Conservation (phyloP, 208 protist genomes). For the Leishmania tropica region DNA sequence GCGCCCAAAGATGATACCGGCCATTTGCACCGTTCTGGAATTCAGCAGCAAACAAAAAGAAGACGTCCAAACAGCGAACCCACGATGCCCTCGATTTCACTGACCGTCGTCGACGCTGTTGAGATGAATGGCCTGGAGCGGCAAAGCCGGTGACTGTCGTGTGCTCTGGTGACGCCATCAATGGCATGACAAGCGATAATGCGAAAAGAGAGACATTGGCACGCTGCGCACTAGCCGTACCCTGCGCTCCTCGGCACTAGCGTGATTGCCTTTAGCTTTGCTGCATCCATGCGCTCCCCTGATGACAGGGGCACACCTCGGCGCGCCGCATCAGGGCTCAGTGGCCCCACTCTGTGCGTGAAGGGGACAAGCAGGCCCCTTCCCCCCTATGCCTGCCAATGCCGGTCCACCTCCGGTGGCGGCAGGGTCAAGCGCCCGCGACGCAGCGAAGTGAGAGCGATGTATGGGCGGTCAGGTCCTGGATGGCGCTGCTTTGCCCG, state of each 20-base stretch:
- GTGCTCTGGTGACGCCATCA: background rate
- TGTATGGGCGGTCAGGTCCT: background rate
- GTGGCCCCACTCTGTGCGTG: background rate
- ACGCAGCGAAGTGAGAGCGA: background rate
- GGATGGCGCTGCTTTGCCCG: background rate
- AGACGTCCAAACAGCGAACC: conserved; percentile 62
- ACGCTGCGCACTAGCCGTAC: too few relatives aligned
- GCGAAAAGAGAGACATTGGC: too few relatives aligned
- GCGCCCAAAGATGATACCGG: conserved; percentile 85
- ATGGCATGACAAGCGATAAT: background rate
- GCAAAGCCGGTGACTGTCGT: background rate
- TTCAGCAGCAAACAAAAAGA: conserved; percentile 81
- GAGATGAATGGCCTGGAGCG: background rate
- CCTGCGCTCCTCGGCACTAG: background rate
- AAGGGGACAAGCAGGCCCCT: background rate
- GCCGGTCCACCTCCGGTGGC: background rate
- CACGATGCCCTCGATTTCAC: conserved; percentile 69
- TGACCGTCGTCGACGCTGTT: conserved; percentile 15
- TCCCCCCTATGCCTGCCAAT: background rate
- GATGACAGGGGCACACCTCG: background rate
- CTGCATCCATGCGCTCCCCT: background rate
- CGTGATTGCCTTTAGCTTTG: background rate
- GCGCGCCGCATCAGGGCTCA: too few relatives aligned
- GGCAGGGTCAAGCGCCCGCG: background rate
- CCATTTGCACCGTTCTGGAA: conserved; percentile 85